These are phyloP conservation scores for Pseudonitzschia multiseries DNA, from an alignment of 108 stramenopile species.

Conservation along the genomic window DNA sequence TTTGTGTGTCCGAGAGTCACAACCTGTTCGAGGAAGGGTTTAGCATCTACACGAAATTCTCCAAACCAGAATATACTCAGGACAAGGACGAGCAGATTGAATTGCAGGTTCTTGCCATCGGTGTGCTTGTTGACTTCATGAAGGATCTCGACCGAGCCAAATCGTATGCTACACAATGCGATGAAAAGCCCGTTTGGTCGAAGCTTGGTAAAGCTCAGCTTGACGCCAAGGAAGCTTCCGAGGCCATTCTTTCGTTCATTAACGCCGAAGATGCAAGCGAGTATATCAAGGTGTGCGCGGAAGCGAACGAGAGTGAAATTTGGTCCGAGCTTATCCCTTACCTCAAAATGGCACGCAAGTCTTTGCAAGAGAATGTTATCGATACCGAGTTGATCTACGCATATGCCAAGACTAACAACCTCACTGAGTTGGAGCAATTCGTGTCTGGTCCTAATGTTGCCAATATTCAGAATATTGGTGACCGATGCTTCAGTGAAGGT, in stretches of 20 bases:
- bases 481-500: constrained; percentile 95
- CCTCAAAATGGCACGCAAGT: constrained; percentile 98
- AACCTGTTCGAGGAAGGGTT: constrained; percentile 99
- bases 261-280: constrained; percentile 96
- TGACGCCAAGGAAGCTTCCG: constrained; percentile 92
- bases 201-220: constrained; percentile 99
- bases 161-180: constrained; percentile 95
- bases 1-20: constrained; percentile 98
- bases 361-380: constrained; percentile 95
- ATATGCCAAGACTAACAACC: constrained; percentile 93
- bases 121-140: constrained; percentile 96
- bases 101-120: constrained; percentile 95
- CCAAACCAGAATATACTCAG: constrained; percentile 85
- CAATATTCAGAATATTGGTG: constrained; percentile 95
- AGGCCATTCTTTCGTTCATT: constrained; percentile 97
- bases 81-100: constrained; percentile 93
- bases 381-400: constrained; percentile 99
- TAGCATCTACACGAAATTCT: constrained; percentile 98
- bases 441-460: constrained; percentile 98
- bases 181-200: constrained; percentile 98
- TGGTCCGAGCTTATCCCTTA: constrained; percentile 95
- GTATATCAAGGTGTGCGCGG: constrained; percentile 94
- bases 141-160: constrained; percentile 97
- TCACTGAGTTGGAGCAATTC: constrained; percentile 96
- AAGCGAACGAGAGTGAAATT: constrained; percentile 91